Evolutionary conservation across 2,329 filamentous ascomycete species (phyloP), one percentile per base, ranked within the genome.

Genomic region (Colletotrichum simmondsii): DNA sequence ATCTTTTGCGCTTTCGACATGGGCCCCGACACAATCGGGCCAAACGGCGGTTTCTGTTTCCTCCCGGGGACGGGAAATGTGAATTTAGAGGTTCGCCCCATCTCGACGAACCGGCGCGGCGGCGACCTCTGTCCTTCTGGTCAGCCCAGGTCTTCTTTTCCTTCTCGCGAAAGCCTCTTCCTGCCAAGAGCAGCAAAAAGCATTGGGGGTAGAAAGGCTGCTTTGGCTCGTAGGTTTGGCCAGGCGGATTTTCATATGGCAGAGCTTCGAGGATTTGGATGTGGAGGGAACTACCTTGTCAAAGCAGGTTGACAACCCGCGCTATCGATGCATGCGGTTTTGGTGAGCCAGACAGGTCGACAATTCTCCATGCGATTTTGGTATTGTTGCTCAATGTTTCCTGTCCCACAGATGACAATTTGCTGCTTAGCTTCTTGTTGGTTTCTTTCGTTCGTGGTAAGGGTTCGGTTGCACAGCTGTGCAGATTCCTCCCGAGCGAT

Each of bases 1-100:
- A 89, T 83, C 75, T 85, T 86, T 75, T 88, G 87, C 1, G 85
- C 87, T 77, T 89, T 89, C 71, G 85, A 87, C 75, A 87, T 80
- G 2, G 84, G 82, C 46, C 81, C 80, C n/a, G 80, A 77, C 10
- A 80, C 76, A 19, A 77, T 77, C 35, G 77, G 77, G 30, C 77
- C 77, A 46, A 76, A 78, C 14, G 69, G 62, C 46, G 81, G 80
- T 77, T 86, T 89, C 71, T 82, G 78, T 71, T 80, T 85, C 73
- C 87, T 85, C 65, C 87, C 83, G 65, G 86, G 83, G 19, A 88
- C 78, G 35, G 86, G 83, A 64, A 89, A 88, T 52, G 80, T 84
- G 75, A 89, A 88, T 71, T 85, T 87, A 28, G 81, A 83, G 70
- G 78, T 81, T 68, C 80, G 78, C 60, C 81, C 81, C 84, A 86